These are phyloP conservation scores for Cucurbita moschata DNA, from an alignment of 306 rosid species.

Conservation along the genomic window DNA sequence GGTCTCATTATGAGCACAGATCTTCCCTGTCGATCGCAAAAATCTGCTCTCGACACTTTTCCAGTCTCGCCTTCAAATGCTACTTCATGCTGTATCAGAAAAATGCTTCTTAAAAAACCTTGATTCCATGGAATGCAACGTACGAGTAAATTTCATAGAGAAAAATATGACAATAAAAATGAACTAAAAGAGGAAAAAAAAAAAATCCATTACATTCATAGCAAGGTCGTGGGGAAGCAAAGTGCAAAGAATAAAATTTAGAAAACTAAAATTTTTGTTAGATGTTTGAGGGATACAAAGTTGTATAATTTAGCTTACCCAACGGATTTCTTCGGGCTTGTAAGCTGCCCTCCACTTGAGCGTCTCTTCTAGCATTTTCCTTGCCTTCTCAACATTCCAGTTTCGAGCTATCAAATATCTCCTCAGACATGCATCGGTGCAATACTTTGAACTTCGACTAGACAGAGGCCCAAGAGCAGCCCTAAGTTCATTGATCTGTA, in stretches of 20 bases:
- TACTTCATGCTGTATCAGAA: conserved; percentile 19
- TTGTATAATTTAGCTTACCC: conserved; percentile 12
- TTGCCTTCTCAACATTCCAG: conserved; percentile 37
- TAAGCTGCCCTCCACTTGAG: conserved; percentile 58
- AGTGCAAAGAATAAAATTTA: neutral
- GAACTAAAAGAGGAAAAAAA: too few species aligned
- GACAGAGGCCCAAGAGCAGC: conserved; percentile 44
- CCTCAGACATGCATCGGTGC: conserved; percentile 31
- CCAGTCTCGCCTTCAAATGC: conserved; percentile 46
- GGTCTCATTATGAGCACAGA: conserved; percentile 90
- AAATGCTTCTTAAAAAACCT: neutral
- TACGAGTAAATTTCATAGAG: neutral
- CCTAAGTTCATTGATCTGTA: conserved; percentile 56
- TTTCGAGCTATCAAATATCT: conserved; percentile 34
- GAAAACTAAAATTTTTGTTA: neutral
- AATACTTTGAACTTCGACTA: conserved; percentile 17
- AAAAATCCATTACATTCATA: neutral
- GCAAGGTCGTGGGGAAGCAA: neutral
- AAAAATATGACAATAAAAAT: neutral
- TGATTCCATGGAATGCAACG: neutral
- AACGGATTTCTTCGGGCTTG: conserved; percentile 48
- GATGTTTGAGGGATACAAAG: neutral
- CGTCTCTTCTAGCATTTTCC: conserved; percentile 63
- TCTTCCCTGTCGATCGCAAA: conserved; percentile 70
- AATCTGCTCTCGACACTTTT: conserved; percentile 60